A percentile compares a stretch with the other conserved stretches of the same genome.
These are phyloP conservation scores for Pseudovirgaria hyperparasitica DNA, from an alignment of 2,329 filamentous ascomycete genomes.

Conservation along the genomic window DNA sequence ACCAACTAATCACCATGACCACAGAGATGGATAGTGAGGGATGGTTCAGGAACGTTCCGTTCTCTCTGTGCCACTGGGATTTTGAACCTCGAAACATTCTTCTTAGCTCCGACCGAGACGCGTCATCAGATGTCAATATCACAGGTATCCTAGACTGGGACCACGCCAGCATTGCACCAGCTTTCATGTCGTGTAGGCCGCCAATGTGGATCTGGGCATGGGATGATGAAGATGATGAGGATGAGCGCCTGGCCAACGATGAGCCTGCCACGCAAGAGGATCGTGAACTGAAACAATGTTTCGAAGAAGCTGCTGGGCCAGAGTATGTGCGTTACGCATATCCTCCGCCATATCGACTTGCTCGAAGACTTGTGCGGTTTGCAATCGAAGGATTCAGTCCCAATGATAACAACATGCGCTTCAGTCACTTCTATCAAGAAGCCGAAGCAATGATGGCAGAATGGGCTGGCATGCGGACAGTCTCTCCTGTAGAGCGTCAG, in stretches of 20 bases:
- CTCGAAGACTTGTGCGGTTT: conserved; percentile 7
- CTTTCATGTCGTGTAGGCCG: conserved; percentile 17
- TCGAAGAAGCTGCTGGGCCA: conserved; percentile 14
- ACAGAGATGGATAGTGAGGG: too few species aligned
- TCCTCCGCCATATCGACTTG: conserved; percentile 10
- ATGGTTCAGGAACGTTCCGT: conserved; percentile 5
- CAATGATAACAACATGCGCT: not conserved
- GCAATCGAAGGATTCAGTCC: conserved; percentile 4
- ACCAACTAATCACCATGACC: too few species aligned
- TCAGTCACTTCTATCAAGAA: not conserved
- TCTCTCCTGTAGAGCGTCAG: not conserved
- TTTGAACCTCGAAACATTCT: conserved; percentile 17
- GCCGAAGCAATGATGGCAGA: not conserved
- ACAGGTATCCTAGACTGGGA: conserved; percentile 24
- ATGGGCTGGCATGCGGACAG: not conserved
- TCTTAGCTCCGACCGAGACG: conserved; percentile 6
- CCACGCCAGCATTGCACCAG: conserved; percentile 15
- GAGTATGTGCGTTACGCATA: conserved; percentile 14
- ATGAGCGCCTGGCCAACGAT: conserved; percentile 7
- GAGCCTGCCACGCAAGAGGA: conserved; percentile 4
- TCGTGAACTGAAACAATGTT: conserved; percentile 13
- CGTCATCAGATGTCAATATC: conserved; percentile 6
- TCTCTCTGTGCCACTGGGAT: conserved; percentile 14
- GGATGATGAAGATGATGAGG: conserved; percentile 10
- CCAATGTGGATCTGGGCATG: conserved; percentile 20